A percentile compares a stretch with the other conserved stretches of the same genome.
Evolutionary conservation across 2,329 filamentous ascomycete genomes (phyloP).

Genomic region (Xylariaceae sp.): DNA sequence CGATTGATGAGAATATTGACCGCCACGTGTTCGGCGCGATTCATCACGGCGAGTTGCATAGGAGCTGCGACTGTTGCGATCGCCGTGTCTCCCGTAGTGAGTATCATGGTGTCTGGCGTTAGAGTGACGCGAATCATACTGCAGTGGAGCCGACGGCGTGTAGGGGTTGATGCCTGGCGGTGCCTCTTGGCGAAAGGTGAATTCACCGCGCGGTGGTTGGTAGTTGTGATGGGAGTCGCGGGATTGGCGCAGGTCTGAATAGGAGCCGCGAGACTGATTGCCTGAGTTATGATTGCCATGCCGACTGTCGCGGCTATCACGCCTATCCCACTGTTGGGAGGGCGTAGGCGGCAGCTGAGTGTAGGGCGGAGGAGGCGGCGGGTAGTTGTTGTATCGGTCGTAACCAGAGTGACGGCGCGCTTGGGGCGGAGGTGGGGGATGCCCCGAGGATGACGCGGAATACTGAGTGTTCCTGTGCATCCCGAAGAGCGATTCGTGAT

Average conservation of each 20-base stretch:
- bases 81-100: slow-evolving; percentile 14
- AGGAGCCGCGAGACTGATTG: slow-evolving; percentile 25
- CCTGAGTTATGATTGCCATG: slow-evolving; percentile 13
- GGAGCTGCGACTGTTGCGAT: slow-evolving; percentile 8
- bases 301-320: slow-evolving; percentile 12
- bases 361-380: slow-evolving; percentile 11
- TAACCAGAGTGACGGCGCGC: slow-evolving; percentile 11
- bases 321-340: slow-evolving; percentile 12
- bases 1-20: slow-evolving; percentile 7
- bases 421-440: slow-evolving; percentile 3
- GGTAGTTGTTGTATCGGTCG: slow-evolving; percentile 17
- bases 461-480: slow-evolving; percentile 12
- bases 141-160: slow-evolving; percentile 19
- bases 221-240: slow-evolving; percentile 24
- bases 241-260: slow-evolving; percentile 24
- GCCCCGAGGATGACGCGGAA: slow-evolving; percentile 10
- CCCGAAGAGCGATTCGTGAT: background rate
- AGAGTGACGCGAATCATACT: slow-evolving; percentile 13
- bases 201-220: slow-evolving; percentile 43
- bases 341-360: slow-evolving; percentile 9
- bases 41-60: slow-evolving; percentile 16
- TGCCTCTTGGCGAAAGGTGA: slow-evolving; percentile 51
- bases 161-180: slow-evolving; percentile 43
- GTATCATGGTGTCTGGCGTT: slow-evolving; percentile 1
- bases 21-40: slow-evolving; percentile 5